Evolutionary conservation across 257 asterid genomes (phyloP), one percentile per base, ranked within the genome.

Genomic region (Solanum clarkiae): DNA sequence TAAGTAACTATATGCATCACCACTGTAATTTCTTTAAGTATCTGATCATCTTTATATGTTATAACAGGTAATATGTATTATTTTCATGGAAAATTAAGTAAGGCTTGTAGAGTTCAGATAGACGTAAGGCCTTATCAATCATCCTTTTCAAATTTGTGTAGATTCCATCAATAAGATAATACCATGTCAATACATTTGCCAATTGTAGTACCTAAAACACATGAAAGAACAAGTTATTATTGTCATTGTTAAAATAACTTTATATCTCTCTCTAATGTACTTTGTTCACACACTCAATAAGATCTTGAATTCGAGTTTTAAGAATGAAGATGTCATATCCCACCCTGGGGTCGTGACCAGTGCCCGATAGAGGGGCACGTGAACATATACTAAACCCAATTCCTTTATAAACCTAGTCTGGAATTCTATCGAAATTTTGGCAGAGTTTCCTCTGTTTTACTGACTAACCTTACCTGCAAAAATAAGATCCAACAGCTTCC

Each of bases 71-170:
- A 24, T 29, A 15, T 3, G 9, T 66, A n/a, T 66, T 15, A 29
- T 29, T 66, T 56, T 26, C 29, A 62, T 91, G 80, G 17, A 87
- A 92, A 84, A 93, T 89, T 85, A 90, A 44, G 79, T 92, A 93
- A 6, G 93, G 92, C 36, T 69, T 69, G 88, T 93, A 93, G 10
- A 91, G 88, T 92, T 32, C 5, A 32, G 40, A 32, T 32, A 32
- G 5, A 32, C 40, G 5, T 32, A 32, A 2, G 0, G 40, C 40
- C 40, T 2, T 32, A 32, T 32, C 40, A 32, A 32, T 32, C 40
- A 0, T 32, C 40, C 40, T 32, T 32, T 32, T 32, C 40, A 32
- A 32, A 32, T 32, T 4, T 4, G 3, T 32, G 40, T 32, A 32
- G 40, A 4, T 32, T 32, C 5, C 5, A 4, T 32, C 40, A 32